phyloP scores from a whole-genome alignment of 1,139 yeast species.

The Suhomyces ambrosiae region DNA sequence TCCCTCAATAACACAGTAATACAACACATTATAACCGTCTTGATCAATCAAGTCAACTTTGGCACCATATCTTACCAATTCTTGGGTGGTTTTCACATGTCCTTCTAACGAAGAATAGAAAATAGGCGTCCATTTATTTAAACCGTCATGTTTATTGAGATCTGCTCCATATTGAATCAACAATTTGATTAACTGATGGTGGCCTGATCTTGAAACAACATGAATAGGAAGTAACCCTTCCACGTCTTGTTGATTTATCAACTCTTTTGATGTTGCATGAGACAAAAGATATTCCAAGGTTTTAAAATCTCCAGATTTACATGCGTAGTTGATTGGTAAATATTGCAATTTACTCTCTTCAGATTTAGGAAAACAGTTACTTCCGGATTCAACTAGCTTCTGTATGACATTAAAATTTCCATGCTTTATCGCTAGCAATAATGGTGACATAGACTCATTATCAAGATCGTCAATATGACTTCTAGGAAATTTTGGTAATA shows the following conservation, averaged over 20 bases:
- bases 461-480: slow-evolving; percentile 56
- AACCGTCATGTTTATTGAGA: slow-evolving; percentile 76
- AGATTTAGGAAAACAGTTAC: slow-evolving; percentile 57
- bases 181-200: slow-evolving; percentile 63
- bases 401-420: slow-evolving; percentile 59
- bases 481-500: slow-evolving; percentile 44
- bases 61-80: slow-evolving; percentile 73
- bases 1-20: slow-evolving; percentile 94
- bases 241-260: slow-evolving; percentile 62
- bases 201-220: slow-evolving; percentile 86
- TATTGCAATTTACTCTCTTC: slow-evolving; percentile 58
- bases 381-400: slow-evolving; percentile 46
- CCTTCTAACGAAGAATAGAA: slow-evolving; percentile 92
- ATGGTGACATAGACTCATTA: slow-evolving; percentile 77
- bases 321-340: slow-evolving; percentile 86
- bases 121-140: slow-evolving; percentile 92
- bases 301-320: slow-evolving; percentile 77
- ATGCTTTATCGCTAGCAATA: slow-evolving; percentile 75
- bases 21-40: slow-evolving; percentile 79
- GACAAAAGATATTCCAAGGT: slow-evolving; percentile 64
- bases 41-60: slow-evolving; percentile 74
- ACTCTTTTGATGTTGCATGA: slow-evolving; percentile 27
- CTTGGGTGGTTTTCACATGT: slow-evolving; percentile 68
- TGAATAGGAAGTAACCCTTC: slow-evolving; percentile 90
- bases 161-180: slow-evolving; percentile 75